Base-by-base conservation (phyloP, 192 early-diverging fungal species). In the Ambispora gerdemannii region DNA sequence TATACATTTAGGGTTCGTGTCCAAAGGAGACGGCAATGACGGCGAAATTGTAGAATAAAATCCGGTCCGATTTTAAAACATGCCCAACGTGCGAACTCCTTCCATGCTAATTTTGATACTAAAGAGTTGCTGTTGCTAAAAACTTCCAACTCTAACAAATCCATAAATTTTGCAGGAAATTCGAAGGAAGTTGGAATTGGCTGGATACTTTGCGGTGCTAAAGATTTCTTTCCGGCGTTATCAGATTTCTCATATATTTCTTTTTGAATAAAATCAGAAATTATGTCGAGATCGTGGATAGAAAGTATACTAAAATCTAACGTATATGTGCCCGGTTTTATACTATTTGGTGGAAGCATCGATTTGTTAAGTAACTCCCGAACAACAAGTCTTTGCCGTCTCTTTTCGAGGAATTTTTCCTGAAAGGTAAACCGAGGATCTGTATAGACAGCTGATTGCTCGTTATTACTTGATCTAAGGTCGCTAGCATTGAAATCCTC, bases 121-220 rank as follows among this genome's bases (percentile, higher is more conserved):
- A 7, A 53, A 22, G n/a, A 22, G 10, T 15, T 24, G 3, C 1
- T 20, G n/a, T 24, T 0, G 28, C 28, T 53, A 24, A 53, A 53
- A n/a, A 53, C n/a, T n/a, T 53, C 52, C n/a, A 27, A 22, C n/a
- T 53, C 52, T 53, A 53, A 53, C 28, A 53, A 53, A 53, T 53
- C 52, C n/a, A 53, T 20, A 53, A 53, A 53, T 53, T 53, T 53
- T 7, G n/a, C n/a, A 8, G 52, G 52, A 8, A 53, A 8, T 53
- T 53, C n/a, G 52, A n/a, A 19, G 52, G 52, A 19, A n/a, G n/a
- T 53, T 20, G n/a, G 52, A 53, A 53, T 53, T 7, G 52, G 52
- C n/a, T 53, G 52, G 28, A 27, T 53, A 53, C 52, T 22, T 22
- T 53, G 22, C 28, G n/a, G 52, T 53, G n/a, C n/a, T 53, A 53